phyloP scores from a whole-genome alignment of 345 rosid species.

The Populus alba region DNA sequence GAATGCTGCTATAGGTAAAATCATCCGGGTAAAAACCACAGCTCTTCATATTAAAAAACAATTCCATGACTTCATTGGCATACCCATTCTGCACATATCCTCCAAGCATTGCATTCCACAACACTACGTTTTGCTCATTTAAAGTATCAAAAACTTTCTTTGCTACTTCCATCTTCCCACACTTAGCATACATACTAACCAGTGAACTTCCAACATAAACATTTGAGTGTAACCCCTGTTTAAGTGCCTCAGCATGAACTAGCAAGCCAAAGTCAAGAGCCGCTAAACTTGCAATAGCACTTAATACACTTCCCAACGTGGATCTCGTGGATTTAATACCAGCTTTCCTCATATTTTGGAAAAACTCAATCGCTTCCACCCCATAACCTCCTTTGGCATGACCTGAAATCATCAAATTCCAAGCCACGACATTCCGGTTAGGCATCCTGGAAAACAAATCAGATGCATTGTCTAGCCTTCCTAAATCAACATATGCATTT shows the following conservation, averaged over 20 bases:
- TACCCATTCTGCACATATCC: slow-evolving; percentile 74
- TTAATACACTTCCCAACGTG: slow-evolving; percentile 79
- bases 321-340: slow-evolving; percentile 73
- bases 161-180: slow-evolving; percentile 63
- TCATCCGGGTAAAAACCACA: slow-evolving; percentile 70
- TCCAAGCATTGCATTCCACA: slow-evolving; percentile 87
- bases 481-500: slow-evolving; percentile 52
- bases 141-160: slow-evolving; percentile 58
- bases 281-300: slow-evolving; percentile 59
- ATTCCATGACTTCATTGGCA: slow-evolving; percentile 47
- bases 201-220: slow-evolving; percentile 89
- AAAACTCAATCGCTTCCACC: slow-evolving; percentile 51
- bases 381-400: slow-evolving; percentile 71
- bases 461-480: slow-evolving; percentile 68
- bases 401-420: slow-evolving; percentile 96
- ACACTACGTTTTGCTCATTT: slow-evolving; percentile 68
- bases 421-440: slow-evolving; percentile 71
- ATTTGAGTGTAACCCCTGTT: slow-evolving; percentile 70
- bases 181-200: slow-evolving; percentile 80
- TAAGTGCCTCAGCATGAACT: slow-evolving; percentile 85
- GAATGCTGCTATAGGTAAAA: slow-evolving; percentile 77
- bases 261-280: slow-evolving; percentile 59
- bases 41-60: slow-evolving; percentile 61
- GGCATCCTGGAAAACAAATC: slow-evolving; percentile 55
- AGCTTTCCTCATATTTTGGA: slow-evolving; percentile 57